These are phyloP conservation scores for Secale cereale DNA, from an alignment of 176 grass and related monocot genomes.

Conservation along the genomic window DNA sequence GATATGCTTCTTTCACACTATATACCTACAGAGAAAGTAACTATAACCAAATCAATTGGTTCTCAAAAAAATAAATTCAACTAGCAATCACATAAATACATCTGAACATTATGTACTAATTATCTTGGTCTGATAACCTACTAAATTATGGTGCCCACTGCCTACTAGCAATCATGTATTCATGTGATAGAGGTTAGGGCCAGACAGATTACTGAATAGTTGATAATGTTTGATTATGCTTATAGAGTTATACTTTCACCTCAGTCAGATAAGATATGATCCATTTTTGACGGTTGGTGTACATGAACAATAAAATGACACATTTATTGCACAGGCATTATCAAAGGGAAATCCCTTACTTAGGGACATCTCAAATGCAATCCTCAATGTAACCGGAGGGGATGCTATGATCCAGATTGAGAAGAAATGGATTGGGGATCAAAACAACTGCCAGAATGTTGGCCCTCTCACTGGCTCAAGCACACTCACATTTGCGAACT, in stretches of 20 bases:
- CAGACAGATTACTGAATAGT: not conserved
- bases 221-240: not conserved
- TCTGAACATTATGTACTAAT: not conserved
- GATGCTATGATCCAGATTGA: conserved; percentile 31
- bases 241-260: not conserved
- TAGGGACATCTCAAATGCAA: conserved; percentile 42
- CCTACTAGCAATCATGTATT: not conserved
- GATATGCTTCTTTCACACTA: not conserved
- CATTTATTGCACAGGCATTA: conserved; percentile 37
- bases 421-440: conserved; percentile 42
- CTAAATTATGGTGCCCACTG: not conserved
- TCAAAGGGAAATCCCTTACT: conserved; percentile 35
- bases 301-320: not conserved
- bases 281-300: not conserved
- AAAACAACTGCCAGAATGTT: conserved; percentile 19
- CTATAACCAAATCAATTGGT: not conserved
- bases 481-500: conserved; percentile 41
- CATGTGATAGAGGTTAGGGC: too few relatives aligned
- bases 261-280: not conserved
- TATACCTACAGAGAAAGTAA: not conserved
- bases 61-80: not conserved
- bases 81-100: not conserved
- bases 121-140: not conserved
- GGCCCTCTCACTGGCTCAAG: not conserved
- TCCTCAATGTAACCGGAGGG: conserved; percentile 51